Base-by-base conservation (phyloP, 371 early-diverging fungal genomes). In the Lichtheimia corymbifera region DNA sequence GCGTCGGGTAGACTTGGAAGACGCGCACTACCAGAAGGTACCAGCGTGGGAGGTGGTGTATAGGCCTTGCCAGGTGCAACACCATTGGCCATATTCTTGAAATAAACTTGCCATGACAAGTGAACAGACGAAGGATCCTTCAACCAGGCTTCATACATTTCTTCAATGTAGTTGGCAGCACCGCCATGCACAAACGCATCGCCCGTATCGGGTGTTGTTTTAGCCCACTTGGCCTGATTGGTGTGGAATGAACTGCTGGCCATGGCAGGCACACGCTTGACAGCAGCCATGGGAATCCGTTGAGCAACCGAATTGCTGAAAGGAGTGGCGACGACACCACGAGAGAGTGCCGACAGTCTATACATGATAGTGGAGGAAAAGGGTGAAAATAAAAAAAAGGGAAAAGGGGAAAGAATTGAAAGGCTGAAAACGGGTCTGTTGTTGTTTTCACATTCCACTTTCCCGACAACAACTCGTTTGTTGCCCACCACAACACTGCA, bases 21-120 rank as follows among this genome's bases (percentile, higher is more conserved):
- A 67, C 86, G 88, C 50, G 88, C 88, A 57, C 85, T 83, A 24
- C 81, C 82, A 42, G 88, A 81, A 11, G 91, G 85, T 22, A 89
- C 85, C 42, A 94, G 80, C 25, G 87, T 91, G 14, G 95, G 96
- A 24, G 96, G 91, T 44, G 93, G 75, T 58, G 82, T 82, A 80
- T 90, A 94, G 24, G 94, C 92, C 58, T 86, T 75, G 12, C 86
- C 82, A 18, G 93, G 86, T 65, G 79, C 66, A 50, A 84, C 83
- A 40, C 90, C 91, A 47, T 83, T 80, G 50, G 89, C 84, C 67
- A 94, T 86, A 80, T 97, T 96, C 70, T 87, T 86, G 72, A 98
- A 98, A 83, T 97, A 97, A n/a, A 93, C 85, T 73, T 94, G 94
- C 99, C 99, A 98, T 55, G 96, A 95, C 50, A 93, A 78, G 74